Conservation (phyloP, 1,284 basidiomycete species). For the Rhodotorula sp. region DNA sequence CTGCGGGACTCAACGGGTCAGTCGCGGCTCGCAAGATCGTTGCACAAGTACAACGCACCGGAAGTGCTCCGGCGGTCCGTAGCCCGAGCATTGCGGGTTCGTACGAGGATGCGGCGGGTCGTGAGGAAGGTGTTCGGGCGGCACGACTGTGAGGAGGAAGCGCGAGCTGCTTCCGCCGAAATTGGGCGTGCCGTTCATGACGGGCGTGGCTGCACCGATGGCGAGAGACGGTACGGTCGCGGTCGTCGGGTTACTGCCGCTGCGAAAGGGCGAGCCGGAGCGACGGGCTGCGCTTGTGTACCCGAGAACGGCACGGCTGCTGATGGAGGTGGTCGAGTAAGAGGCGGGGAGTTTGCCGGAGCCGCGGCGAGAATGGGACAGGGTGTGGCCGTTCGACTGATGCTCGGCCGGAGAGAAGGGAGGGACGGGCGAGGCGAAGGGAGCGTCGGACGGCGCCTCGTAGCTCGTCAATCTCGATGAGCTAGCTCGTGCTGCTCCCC, state of each 20-base stretch:
- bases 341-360: background rate
- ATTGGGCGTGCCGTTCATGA: background rate
- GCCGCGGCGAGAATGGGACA: background rate
- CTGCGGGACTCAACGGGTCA: slow-evolving; percentile 12
- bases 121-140: slow-evolving; percentile 45
- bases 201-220: background rate
- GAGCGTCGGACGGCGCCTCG: background rate
- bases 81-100: slow-evolving; percentile 43
- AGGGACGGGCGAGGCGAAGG: too few species aligned
- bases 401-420: background rate
- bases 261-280: slow-evolving; percentile 6
- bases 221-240: background rate
- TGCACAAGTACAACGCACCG: slow-evolving; percentile 26
- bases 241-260: background rate
- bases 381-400: too few species aligned
- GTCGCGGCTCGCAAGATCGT: background rate
- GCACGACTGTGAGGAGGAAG: slow-evolving; percentile 47
- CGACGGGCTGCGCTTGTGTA: slow-evolving; percentile 6
- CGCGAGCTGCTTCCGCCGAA: slow-evolving; percentile 3
- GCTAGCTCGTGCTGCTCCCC: too few species aligned
- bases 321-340: slow-evolving; percentile 7
- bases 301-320: slow-evolving; percentile 3
- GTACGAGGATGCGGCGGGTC: slow-evolving; percentile 48
- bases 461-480: too few species aligned
- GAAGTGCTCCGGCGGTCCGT: slow-evolving; percentile 46